A percentile compares a stretch with the other conserved stretches of the same genome.
phyloP scores from a whole-genome alignment of 306 rosid genomes.

The Cicer arietinum region DNA sequence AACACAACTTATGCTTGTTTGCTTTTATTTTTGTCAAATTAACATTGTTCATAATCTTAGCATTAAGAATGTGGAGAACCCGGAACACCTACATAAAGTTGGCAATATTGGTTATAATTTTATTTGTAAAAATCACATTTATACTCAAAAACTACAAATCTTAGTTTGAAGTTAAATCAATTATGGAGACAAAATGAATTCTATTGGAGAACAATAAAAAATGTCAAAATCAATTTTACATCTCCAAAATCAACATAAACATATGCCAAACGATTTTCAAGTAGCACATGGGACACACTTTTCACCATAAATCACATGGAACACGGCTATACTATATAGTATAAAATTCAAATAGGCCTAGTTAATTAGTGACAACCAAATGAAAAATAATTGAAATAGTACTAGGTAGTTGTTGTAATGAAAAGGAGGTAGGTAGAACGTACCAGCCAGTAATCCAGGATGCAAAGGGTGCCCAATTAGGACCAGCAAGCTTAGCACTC shows the following conservation, averaged over 20 bases:
- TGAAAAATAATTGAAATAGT: neutral
- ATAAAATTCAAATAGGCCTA: neutral
- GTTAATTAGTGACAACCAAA: neutral
- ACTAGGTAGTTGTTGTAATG: neutral
- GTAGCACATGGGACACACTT: no score
- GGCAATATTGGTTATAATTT: neutral
- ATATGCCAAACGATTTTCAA: no score
- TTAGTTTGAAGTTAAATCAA: no score
- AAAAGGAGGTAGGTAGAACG: neutral
- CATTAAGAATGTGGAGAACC: neutral
- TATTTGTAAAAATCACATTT: no score
- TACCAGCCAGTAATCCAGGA: constrained; percentile 99
- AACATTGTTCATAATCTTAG: neutral
- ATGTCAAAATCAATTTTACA: no score
- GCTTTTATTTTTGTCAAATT: neutral
- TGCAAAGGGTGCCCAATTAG: constrained; percentile 91
- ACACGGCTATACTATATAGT: neutral
- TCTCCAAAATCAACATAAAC: no score
- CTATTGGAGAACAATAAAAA: no score
- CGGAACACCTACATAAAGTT: neutral
- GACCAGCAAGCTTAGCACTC: constrained; percentile 99
- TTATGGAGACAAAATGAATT: no score
- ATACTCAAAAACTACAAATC: no score
- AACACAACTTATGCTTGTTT: neutral
- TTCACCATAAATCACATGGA: no score